Evolutionary conservation across 1,139 yeast species (phyloP), one percentile per base, ranked within the genome.

Genomic region (Sugiyamaella japonica): DNA sequence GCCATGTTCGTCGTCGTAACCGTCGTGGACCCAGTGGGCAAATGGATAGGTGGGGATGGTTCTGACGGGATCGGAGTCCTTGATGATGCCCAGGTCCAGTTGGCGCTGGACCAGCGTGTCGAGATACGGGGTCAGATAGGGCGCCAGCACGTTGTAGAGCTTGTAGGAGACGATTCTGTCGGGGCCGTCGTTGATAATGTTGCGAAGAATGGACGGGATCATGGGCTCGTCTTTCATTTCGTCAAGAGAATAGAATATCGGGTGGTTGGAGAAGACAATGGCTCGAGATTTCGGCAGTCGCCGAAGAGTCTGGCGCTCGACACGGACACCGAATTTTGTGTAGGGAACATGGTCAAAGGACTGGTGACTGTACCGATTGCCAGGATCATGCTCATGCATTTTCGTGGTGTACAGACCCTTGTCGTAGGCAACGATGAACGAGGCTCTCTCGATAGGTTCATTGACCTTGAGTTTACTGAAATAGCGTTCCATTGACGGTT

Each of bases 171-270:
- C 70, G 56, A 85, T 85, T 52, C 78, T 79, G 59, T 80, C 83
- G 4, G 89, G 89, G 0, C 83, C 89, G 66, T 85, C 89, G 59
- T 72, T 80, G 37, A 85, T 70, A 53, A 84, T 82, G 64, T 83
- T 84, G 62, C 79, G 78, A 51, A 85, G 66, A 52, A 85, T 73
- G 0, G 87, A 81, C n/a, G 90, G 90, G 34, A 85, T 75, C 70
- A 82, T 68, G 7, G 90, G 89, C 65, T 85, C 91, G 66, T 85
- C 88, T 65, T 84, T 84, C 89, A 85, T 84, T 64, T 85, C 90
- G 25, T 84, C 89, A 55, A 85, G 75, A 1, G 84, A 76, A 69
- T 85, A 85, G 66, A 81, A 84, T 9, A 84, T 75, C 2, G 90
- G 90, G 65, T 85, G 90, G 66, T 85, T 82, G 43, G 85, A 74